Evolutionary conservation across 495 filamentous ascomycete genomes (phyloP).

Genomic region (Hypoxylon perforatum): DNA sequence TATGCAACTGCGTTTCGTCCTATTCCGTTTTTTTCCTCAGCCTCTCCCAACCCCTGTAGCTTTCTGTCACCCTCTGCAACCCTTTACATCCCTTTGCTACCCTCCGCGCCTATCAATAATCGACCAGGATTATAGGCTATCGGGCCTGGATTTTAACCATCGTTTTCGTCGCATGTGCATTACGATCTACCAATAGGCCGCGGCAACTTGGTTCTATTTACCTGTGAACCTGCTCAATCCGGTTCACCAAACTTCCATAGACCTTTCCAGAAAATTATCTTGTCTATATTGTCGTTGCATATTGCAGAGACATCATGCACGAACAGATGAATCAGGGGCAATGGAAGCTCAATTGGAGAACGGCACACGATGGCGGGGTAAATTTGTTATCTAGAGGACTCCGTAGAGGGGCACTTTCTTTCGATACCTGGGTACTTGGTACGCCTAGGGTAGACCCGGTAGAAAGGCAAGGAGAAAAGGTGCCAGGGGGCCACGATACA

Average conservation of each 20-base stretch:
- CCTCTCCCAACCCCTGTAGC: conserved; percentile 32
- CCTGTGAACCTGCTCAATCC: conserved; percentile 16
- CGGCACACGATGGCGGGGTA: conserved; percentile 29
- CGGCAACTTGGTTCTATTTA: conserved; percentile 5
- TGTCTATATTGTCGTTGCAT: conserved; percentile 34
- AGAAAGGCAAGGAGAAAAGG: conserved; percentile 9
- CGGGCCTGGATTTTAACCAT: conserved; percentile 41
- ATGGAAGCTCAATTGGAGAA: conserved; percentile 33
- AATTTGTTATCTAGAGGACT: conserved; percentile 17
- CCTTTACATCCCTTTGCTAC: conserved; percentile 15
- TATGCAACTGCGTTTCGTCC: conserved; percentile 40
- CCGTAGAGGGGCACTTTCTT: conserved; percentile 13
- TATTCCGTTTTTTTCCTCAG: conserved; percentile 45
- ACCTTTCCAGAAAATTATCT: conserved; percentile 38
- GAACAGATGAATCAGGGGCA: conserved; percentile 32
- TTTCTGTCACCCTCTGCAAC: not conserved
- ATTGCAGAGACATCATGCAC: conserved; percentile 6
- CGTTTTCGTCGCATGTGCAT: conserved; percentile 36
- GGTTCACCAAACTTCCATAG: conserved; percentile 9
- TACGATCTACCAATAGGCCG: conserved; percentile 21
- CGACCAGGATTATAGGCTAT: conserved; percentile 39
- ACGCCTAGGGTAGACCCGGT: conserved; percentile 31
- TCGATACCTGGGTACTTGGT: not conserved
- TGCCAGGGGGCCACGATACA: conserved; percentile 1
- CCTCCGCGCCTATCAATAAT: conserved; percentile 34